Percentiles rank a stretch among this genome's conserved stretches.
phyloP scores from a whole-genome alignment of 2,329 filamentous ascomycete genomes.

The Aspergillus ibericus region DNA sequence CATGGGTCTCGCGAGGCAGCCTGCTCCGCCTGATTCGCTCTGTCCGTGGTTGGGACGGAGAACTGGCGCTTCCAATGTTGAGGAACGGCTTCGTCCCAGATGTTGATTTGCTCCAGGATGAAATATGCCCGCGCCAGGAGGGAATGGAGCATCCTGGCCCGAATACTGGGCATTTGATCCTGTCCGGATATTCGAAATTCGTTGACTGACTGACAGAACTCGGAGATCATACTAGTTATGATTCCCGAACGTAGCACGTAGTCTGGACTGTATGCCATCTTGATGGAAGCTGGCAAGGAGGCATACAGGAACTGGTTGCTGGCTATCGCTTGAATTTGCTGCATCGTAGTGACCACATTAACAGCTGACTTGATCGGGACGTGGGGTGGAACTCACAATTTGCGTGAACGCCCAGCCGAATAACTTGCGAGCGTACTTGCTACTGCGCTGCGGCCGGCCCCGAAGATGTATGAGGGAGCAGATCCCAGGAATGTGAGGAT shows the following conservation, averaged over 20 bases:
- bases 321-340: slow-evolving; percentile 2
- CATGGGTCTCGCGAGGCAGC: not conserved
- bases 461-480: slow-evolving; percentile 1
- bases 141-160: not conserved
- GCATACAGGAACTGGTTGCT: slow-evolving; percentile 1
- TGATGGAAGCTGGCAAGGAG: not conserved
- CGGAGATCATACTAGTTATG: slow-evolving; percentile 3
- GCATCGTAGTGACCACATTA: not conserved
- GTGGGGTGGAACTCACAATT: not conserved
- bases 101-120: not conserved
- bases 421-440: not conserved
- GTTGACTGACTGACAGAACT: not conserved
- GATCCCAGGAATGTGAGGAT: slow-evolving; percentile 1
- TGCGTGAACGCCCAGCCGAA: slow-evolving; percentile 3
- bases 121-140: not conserved
- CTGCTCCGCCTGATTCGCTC: not conserved
- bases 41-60: not conserved
- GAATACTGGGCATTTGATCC: no score
- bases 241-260: not conserved
- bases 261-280: not conserved
- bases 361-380: not conserved
- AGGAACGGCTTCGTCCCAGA: not conserved
- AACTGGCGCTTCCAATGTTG: not conserved
- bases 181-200: not conserved
- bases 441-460: not conserved